phyloP scores from a whole-genome alignment of 2,329 filamentous ascomycete species.

The Coniochaeta sp. region DNA sequence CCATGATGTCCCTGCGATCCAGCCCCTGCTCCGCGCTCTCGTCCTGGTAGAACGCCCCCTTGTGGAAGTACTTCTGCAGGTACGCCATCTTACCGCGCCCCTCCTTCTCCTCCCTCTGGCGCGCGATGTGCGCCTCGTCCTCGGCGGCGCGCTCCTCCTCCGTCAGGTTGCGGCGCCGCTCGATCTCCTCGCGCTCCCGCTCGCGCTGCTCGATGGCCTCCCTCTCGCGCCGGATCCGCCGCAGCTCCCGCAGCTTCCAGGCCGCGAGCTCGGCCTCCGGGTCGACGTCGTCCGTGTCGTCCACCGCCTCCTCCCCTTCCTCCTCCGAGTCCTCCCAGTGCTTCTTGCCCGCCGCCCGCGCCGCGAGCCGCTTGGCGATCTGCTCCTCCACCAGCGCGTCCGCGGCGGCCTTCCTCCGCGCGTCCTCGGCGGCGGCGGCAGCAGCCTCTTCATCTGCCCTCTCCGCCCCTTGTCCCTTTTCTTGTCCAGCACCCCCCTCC shows the following conservation, averaged over 20 bases:
- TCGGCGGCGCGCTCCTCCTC: conserved; percentile 80
- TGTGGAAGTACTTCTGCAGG: conserved; percentile 96
- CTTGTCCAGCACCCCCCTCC: conserved; percentile 19
- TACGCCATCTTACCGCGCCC: conserved; percentile 73
- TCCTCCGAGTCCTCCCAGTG: conserved; percentile 73
- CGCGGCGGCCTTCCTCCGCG: conserved; percentile 54
- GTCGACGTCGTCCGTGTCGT: conserved; percentile 83
- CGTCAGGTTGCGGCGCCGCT: conserved; percentile 79
- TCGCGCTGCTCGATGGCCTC: conserved; percentile 79
- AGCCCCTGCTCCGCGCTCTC: conserved; percentile 70
- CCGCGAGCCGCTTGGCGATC: conserved; percentile 72
- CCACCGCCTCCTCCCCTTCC: conserved; percentile 67
- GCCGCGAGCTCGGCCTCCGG: conserved; percentile 83
- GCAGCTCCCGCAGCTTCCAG: conserved; percentile 89
- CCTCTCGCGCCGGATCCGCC: conserved; percentile 79
- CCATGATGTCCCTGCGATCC: conserved; percentile 78
- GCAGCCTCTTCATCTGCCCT: conserved; percentile 18
- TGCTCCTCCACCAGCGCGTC: conserved; percentile 84
- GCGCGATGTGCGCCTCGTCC: conserved; percentile 69
- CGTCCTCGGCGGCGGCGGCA: conserved; percentile 34
- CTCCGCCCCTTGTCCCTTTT: conserved; percentile 30
- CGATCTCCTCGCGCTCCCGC: conserved; percentile 79
- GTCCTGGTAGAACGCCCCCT: conserved; percentile 90
- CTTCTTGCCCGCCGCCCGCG: conserved; percentile 67
- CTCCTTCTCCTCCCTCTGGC: conserved; percentile 75